Evolutionary conservation across 2,329 filamentous ascomycete species (phyloP), one percentile per base, ranked within the genome.

Genomic region (Dactylellina cionopaga): DNA sequence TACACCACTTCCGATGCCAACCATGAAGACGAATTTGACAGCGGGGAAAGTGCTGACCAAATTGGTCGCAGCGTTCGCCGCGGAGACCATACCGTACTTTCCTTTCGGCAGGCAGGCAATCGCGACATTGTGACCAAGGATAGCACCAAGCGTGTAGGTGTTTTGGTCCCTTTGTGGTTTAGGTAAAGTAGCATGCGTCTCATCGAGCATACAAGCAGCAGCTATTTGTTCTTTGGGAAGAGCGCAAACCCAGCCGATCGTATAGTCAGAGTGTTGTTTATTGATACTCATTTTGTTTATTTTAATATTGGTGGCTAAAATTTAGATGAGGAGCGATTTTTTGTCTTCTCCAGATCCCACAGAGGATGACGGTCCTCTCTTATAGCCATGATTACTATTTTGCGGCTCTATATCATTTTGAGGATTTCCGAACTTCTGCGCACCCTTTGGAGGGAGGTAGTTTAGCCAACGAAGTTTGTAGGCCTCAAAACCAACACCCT

Each of bases 1-100:
- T n/a, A 77, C 64, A 17, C 78, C 78, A 25, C 77, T 75, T 11
- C 80, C 82, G 35, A 84, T 81, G 15, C 82, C 82, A 0, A 84
- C 81, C 78, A 84, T 79, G 0, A 84, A 76, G 1, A 78, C 79
- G 33, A 83, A 77, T 19, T 75, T 77, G 29, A 83, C 80, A 17
- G 63, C 63, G 4, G 76, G 72, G 65, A 81, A 82, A 2, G 76
- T 77, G 3, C 68, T 47, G 11, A 64, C 44, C 78, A 81, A 80
- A 15, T 77, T 73, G 22, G 64, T 75, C 1, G 78, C 79, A 1
- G 78, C 78, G 1, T 70, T 74, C 13, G 80, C 79, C 1, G 80
- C 78, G 1, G 78, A 49, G 37, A 51, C 77, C 10, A 65, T 80
- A 5, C 81, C 81, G 39, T 77, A 77, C 29, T 68, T 64, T 15